Evolutionary conservation across 805 yeast species (phyloP).

Genomic region (Ogataea chonburiensis): DNA sequence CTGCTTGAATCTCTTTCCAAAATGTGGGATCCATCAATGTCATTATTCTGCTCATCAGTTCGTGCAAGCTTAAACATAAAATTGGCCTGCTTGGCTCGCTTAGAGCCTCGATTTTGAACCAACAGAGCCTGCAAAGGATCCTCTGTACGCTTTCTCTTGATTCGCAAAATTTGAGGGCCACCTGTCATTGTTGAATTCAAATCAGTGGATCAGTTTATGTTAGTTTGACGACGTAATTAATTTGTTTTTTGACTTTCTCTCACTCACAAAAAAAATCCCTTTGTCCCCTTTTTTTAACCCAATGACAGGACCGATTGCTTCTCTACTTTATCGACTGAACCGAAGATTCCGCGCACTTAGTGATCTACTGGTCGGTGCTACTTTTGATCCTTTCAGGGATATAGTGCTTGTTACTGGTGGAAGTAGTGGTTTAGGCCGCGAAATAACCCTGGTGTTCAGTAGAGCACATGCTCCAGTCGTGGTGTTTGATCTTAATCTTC

Average conservation of each 20-base stretch:
- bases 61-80: constrained; percentile 47
- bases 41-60: constrained; percentile 39
- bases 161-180: constrained; percentile 67
- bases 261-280: constrained; percentile 3
- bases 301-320: constrained; percentile 33
- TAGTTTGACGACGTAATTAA: background rate
- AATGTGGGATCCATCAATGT: constrained; percentile 21
- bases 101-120: constrained; percentile 40
- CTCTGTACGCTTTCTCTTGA: constrained; percentile 82
- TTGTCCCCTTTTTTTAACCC: constrained; percentile 12
- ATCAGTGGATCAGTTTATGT: constrained; percentile 1
- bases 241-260: no score
- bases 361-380: constrained; percentile 47
- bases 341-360: constrained; percentile 33
- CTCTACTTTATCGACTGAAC: constrained; percentile 28
- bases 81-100: constrained; percentile 40
- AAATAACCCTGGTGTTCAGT: constrained; percentile 49
- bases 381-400: constrained; percentile 53
- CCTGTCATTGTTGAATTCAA: constrained; percentile 6
- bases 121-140: constrained; percentile 84
- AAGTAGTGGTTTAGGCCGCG: constrained; percentile 70
- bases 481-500: constrained; percentile 60
- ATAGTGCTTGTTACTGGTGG: constrained; percentile 85
- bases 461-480: constrained; percentile 50
- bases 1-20: constrained; percentile 17